Conservation (phyloP, 257 asterid species). For the Solanum tarijense region DNA sequence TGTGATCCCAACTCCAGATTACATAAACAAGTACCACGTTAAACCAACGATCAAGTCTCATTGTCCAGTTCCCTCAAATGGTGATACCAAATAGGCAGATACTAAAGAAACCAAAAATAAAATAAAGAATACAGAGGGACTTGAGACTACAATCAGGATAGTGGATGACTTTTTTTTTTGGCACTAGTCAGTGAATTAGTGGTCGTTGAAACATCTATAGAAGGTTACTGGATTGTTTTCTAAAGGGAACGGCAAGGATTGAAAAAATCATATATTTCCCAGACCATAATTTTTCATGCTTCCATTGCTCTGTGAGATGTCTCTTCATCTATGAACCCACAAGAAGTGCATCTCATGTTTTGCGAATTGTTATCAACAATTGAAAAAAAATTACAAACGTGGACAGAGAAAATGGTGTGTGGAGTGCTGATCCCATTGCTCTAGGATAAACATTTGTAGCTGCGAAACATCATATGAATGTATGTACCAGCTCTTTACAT, state of each 20-base stretch:
- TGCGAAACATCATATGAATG: not conserved
- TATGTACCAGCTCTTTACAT: constrained; percentile 3
- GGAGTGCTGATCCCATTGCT: not conserved
- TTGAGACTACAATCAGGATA: not conserved
- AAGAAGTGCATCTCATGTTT: not conserved
- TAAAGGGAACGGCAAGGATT: not conserved
- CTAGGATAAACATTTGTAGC: not conserved
- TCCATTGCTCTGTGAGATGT: not conserved
- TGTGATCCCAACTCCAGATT: not conserved
- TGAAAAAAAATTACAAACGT: not conserved
- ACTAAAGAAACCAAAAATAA: not conserved
- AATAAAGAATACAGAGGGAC: not conserved
- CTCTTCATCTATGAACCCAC: not conserved
- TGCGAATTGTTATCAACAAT: not conserved
- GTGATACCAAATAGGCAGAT: not conserved
- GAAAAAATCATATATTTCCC: not conserved
- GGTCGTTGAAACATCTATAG: not conserved
- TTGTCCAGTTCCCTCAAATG: not conserved
- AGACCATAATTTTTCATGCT: not conserved
- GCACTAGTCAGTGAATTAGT: not conserved
- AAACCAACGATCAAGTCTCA: not conserved
- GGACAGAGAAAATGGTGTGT: not conserved
- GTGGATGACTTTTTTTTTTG: not conserved
- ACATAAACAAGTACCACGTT: not conserved
- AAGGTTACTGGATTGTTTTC: not conserved